Evolutionary conservation across 768 basidiomycete genomes (phyloP), one percentile per base, ranked within the genome.

Genomic region (Suillus hirtellus): DNA sequence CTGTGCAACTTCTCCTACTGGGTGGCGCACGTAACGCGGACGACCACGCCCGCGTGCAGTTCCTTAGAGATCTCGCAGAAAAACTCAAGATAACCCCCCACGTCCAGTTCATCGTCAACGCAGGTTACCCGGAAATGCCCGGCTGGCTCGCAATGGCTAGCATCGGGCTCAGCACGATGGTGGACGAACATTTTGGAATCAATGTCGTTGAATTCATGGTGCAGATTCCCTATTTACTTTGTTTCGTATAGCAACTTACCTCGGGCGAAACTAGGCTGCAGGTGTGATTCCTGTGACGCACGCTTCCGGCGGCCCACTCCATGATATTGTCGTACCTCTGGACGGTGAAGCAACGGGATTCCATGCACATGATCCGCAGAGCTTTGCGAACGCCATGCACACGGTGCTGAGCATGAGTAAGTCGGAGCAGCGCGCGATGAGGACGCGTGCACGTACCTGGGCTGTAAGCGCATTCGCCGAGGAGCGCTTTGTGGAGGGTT

Each of bases 171-270:
- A 96, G 93, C 71, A 97, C 96, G 15, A 99, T 99, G 96, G 84
- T 95, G 0, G 95, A 99, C 71, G 96, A 99, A 75, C 96, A 99
- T 73, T 99, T 99, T 66, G 96, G 97, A 2, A 99, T 99, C 73
- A 97, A 95, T 68, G 83, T 99, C 43, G 96, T 99, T 9, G 96
- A 99, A 74, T 96, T 92, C 69, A 96, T 99, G 96, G 96, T 92
- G 56, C 66, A 84, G 24, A 66, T 66, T 37, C 63, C 59, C 21
- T 54, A 11, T 49, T 37, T 9, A 11, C 63, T 37, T 40, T 4
- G 44, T 49, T 68, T 61, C 9, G 17, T 65, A 63, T 68, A 17
- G 65, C 50, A 42, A 43, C 66, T 46, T 60, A 70, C 61, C 42
- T 54, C 17, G 56, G 40, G 61, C 60, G 5, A 59, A 63, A 63